Evolutionary conservation across 106 monocot species (phyloP).

Genomic region (Ottelia alismoides): DNA sequence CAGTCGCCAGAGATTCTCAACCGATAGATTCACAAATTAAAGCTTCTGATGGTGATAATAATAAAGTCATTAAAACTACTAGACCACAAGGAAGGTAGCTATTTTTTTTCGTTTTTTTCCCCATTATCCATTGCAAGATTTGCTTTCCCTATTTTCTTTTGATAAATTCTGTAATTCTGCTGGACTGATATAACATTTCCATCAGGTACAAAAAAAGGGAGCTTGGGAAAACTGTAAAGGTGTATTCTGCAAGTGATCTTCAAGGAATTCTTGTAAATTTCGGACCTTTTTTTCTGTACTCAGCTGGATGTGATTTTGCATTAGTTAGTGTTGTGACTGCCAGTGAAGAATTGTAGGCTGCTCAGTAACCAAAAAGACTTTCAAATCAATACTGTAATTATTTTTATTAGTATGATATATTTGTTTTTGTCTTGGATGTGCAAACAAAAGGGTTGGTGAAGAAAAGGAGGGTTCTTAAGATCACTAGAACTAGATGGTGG

Average conservation of each 20-base stretch:
- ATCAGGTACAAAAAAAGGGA: conserved; percentile 96
- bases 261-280: conserved; percentile 84
- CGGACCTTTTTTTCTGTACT: neutral
- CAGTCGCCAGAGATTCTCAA: conserved; percentile 1
- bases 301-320: too few relatives aligned
- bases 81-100: conserved; percentile 91
- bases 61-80: conserved; percentile 35
- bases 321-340: too few relatives aligned
- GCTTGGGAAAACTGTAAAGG: conserved; percentile 58
- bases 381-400: too few relatives aligned
- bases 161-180: conserved; percentile 1
- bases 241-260: conserved; percentile 75
- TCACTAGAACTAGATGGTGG: too few relatives aligned
- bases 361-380: too few relatives aligned
- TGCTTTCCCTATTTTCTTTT: conserved; percentile 3
- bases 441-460: too few relatives aligned
- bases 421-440: too few relatives aligned
- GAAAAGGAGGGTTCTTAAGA: too few relatives aligned
- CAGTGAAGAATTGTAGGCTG: too few relatives aligned
- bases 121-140: neutral
- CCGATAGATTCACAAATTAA: conserved; percentile 15
- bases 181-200: too few relatives aligned
- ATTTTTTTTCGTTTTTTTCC: neutral
- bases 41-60: conserved; percentile 11
- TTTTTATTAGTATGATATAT: too few relatives aligned